Evolutionary conservation across 208 protist genomes (phyloP), one percentile per base, ranked within the genome.

Genomic region (Trypanosoma boissoni): DNA sequence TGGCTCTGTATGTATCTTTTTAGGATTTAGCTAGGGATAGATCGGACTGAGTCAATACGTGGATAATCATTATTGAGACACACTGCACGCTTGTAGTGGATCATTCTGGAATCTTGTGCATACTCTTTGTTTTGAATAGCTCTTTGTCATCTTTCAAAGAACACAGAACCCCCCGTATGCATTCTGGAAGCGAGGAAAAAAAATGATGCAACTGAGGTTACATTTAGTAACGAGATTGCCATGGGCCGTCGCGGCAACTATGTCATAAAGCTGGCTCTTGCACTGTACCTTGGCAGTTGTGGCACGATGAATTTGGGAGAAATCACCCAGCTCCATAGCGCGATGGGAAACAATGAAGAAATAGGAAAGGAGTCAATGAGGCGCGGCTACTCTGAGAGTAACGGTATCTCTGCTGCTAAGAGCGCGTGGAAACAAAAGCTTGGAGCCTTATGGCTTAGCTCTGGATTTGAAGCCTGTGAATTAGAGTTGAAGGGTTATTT

Each of bases 231-330:
- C 18, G 37, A 42, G 26, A 24, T 53, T 28, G 42, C 71, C 20
- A 20, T n/a, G 7, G 52, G 54, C 18, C 67, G 70, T 12, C 72
- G 68, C 23, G 72, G 79, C 16, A 58, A 68, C 28, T 81, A 56
- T 45, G 68, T 77, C 16, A 77, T 81, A 32, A 86, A 79, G 58
- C 57, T 79, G 3, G 72, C 67, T 12, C 52, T 75, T 14, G 67
- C 68, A 2, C 45, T 86, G 9, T 82, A 62, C 46, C 71, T 86
- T 21, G 56, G 58, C 12, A 26, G 53, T 20, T 16, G 51, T 18
- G 32, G 21, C 10, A n/a, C 53, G 3, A 20, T 37, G 27, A 59
- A 44, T 2, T 63, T 65, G 2, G 64, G 52, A 6, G 62, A 74
- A 29, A 49, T 72, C 14, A 26, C 58, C 2, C 5, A n/a, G 2